Percentiles rank a stretch among this genome's conserved stretches.
These are phyloP conservation scores for Talaromyces sp. DNA, from an alignment of 2,329 filamentous ascomycete genomes.

Conservation along the genomic window DNA sequence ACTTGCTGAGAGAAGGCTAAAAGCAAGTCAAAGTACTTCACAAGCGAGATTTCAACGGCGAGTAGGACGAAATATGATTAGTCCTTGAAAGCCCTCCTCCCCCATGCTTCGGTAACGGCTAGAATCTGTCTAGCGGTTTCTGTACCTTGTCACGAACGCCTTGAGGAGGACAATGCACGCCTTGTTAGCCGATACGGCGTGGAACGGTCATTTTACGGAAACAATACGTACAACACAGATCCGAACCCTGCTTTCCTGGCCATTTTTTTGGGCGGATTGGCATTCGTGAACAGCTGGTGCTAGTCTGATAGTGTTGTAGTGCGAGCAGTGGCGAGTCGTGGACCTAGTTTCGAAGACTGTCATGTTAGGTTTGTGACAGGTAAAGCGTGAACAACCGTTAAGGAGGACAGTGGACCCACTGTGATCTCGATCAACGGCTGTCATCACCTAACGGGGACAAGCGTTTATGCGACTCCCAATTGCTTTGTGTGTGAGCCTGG, in stretches of 20 bases:
- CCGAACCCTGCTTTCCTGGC: not conserved
- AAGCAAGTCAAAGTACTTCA: not conserved
- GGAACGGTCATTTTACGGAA: not conserved
- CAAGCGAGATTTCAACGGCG: not conserved
- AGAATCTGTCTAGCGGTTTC: not conserved
- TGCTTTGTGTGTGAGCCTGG: not conserved
- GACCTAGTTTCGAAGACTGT: not conserved
- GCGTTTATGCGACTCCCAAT: slow-evolving; percentile 3
- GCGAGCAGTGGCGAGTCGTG: not conserved
- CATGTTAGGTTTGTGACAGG: not conserved
- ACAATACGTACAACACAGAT: not conserved
- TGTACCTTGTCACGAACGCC: not conserved
- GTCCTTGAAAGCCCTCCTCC: not conserved
- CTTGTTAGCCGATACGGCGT: not conserved
- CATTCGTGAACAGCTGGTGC: not conserved
- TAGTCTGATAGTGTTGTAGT: not conserved
- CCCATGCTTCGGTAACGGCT: not conserved
- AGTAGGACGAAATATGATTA: not conserved
- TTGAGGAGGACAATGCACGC: not conserved
- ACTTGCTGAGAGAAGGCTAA: not conserved
- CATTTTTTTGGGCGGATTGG: not conserved
- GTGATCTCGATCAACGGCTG: slow-evolving; percentile 17
- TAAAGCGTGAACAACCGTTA: slow-evolving; percentile 11
- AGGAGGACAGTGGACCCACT: slow-evolving; percentile 2
- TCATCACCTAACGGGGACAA: slow-evolving; percentile 12